A percentile compares a stretch with the other conserved stretches of the same genome.
Conservation (phyloP, 345 rosid genomes). For the Salix viminalis region DNA sequence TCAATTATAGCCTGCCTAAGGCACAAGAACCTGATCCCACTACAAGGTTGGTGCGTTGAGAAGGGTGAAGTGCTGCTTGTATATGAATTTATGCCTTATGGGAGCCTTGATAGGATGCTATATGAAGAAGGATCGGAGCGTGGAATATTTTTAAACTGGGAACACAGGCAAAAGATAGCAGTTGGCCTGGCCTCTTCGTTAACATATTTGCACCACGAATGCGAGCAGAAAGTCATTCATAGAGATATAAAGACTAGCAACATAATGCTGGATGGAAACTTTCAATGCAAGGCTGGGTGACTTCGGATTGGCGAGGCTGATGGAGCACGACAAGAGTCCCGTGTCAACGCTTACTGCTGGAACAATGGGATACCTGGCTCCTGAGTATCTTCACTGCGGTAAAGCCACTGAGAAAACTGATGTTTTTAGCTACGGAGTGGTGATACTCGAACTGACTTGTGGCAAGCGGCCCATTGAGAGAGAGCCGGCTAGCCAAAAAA, state of each 20-base stretch:
- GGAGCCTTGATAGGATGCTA: constrained; percentile 80
- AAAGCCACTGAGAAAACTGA: constrained; percentile 89
- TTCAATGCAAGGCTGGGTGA: constrained; percentile 88
- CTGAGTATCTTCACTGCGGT: constrained; percentile 92
- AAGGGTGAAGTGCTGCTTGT: constrained; percentile 81
- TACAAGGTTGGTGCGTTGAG: constrained; percentile 93
- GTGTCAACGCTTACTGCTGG: constrained; percentile 93
- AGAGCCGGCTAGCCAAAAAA: constrained; percentile 49
- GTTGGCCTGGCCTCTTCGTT: constrained; percentile 79
- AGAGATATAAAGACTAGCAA: constrained; percentile 89
- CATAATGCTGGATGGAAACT: constrained; percentile 77
- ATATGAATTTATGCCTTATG: constrained; percentile 88
- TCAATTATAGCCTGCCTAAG: constrained; percentile 84
- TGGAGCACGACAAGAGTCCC: constrained; percentile 90
- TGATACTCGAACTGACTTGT: constrained; percentile 81
- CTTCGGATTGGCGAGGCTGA: constrained; percentile 89
- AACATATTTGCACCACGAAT: constrained; percentile 81
- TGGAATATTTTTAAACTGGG: constrained; percentile 54
- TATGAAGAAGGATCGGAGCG: constrained; percentile 45
- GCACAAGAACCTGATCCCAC: constrained; percentile 84
- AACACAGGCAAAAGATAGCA: constrained; percentile 61
- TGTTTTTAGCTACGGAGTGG: constrained; percentile 84
- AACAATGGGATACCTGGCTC: constrained; percentile 96
- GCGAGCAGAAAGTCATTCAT: constrained; percentile 92
- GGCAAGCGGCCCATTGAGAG: constrained; percentile 91